Conservation (phyloP, 768 basidiomycete genomes). For the Podaxis sp. region DNA sequence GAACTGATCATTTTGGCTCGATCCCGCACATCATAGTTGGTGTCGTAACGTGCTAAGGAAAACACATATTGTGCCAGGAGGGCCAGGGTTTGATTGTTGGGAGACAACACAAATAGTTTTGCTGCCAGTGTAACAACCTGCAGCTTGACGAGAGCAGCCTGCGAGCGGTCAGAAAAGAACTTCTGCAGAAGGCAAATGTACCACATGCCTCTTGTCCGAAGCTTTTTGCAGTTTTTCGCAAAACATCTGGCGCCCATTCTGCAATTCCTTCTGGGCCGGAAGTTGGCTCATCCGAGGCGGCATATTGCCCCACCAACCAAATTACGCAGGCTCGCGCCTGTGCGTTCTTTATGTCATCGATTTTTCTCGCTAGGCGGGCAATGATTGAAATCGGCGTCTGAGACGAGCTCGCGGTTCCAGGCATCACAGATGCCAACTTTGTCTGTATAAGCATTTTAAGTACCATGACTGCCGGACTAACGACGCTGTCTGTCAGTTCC, state of each 20-base stretch:
- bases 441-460: conserved; percentile 82
- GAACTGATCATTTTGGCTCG: conserved; percentile 78
- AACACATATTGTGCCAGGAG: conserved; percentile 74
- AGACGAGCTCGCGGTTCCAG: conserved; percentile 24
- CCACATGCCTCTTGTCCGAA: conserved; percentile 70
- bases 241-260: conserved; percentile 86
- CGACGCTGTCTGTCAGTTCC: conserved; percentile 57
- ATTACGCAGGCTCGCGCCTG: conserved; percentile 85
- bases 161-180: conserved; percentile 7
- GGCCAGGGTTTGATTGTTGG: conserved; percentile 46
- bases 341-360: conserved; percentile 79
- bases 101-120: conserved; percentile 74
- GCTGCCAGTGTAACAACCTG: conserved; percentile 85
- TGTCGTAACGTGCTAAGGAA: conserved; percentile 84
- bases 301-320: conserved; percentile 93
- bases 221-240: conserved; percentile 74
- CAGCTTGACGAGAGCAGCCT: conserved; percentile 73
- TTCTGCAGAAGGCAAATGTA: background rate
- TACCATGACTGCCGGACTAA: conserved; percentile 80
- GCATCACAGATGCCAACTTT: conserved; percentile 42
- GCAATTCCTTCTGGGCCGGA: conserved; percentile 56
- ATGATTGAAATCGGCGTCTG: conserved; percentile 65
- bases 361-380: conserved; percentile 70
- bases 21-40: conserved; percentile 88
- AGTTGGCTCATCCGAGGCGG: conserved; percentile 38